Evolutionary conservation across 2,329 filamentous ascomycete genomes (phyloP), one percentile per base, ranked within the genome.

Genomic region (Coniochaeta sp.): DNA sequence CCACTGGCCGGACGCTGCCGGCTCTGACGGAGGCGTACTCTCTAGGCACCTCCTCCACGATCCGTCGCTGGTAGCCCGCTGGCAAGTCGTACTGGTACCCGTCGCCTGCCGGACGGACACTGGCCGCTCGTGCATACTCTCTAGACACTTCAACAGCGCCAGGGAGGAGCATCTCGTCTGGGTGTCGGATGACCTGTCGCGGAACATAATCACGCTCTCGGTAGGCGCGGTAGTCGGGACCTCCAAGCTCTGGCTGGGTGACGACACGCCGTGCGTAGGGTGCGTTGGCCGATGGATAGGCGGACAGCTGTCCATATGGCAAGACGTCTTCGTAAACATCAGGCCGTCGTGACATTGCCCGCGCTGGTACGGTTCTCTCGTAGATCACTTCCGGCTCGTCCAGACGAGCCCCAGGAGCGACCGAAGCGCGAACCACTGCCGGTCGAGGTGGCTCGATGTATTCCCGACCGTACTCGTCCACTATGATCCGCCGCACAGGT

Each of bases 381-480:
- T 91, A 90, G 40, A 85, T 67, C 50, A 58, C 32, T 20, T 61
- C 59, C 10, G 59, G 38, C 13, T 60, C 60, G 27, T 55, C 52
- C 18, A 51, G 57, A 31, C 65, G 63, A 24, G 62, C 55, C 14
- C 76, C 71, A 35, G 79, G 75, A 4, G 76, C 78, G 14, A 78
- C 72, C 7, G 81, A 83, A 48, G 79, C 78, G 46, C 78, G 70
- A 18, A 74, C 56, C 20, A 73, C 58, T 18, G 59, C 45, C 8
- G 60, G 51, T 47, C 72, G 74, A 9, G 69, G 60, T 24, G 81
- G 79, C 59, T 85, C 81, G 54, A 78, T 66, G 69, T 91, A 96
- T 64, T 89, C 83, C 64, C 89, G 88, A 35, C 91, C 91, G 67
- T 85, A 89, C 55, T 88, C 83, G 68, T 96, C 91, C 51, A 95